These are phyloP conservation scores for Arthrocladium fulminans DNA, from an alignment of 2,329 filamentous ascomycete genomes.

Conservation along the genomic window DNA sequence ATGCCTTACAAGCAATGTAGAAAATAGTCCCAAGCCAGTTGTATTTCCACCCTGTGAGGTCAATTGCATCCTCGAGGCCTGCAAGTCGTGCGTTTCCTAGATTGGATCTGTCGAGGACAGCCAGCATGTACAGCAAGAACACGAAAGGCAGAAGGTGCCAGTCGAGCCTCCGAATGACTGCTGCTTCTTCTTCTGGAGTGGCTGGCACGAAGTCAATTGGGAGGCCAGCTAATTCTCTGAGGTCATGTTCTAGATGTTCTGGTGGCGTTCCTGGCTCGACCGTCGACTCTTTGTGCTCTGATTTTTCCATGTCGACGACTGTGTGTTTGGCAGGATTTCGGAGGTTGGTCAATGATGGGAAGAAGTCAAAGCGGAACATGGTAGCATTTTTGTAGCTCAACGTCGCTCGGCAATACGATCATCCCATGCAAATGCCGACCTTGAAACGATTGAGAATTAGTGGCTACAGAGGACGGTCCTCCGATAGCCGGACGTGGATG, in stretches of 20 bases:
- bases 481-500: too few species aligned
- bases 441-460: too few species aligned
- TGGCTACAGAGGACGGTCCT: too few species aligned
- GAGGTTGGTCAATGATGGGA: too few species aligned
- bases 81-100: conserved; percentile 48
- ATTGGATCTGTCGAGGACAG: conserved; percentile 43
- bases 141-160: conserved; percentile 4
- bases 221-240: neutral
- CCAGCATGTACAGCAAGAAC: conserved; percentile 13
- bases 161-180: conserved; percentile 2
- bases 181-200: conserved; percentile 1
- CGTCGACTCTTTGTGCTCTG: neutral
- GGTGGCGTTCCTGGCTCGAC: neutral
- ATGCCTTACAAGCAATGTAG: conserved; percentile 39
- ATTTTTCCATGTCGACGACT: too few species aligned
- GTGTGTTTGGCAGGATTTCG: too few species aligned
- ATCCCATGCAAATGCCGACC: too few species aligned
- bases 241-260: neutral
- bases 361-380: too few species aligned
- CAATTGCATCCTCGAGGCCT: conserved; percentile 43
- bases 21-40: conserved; percentile 47
- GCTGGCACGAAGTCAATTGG: neutral
- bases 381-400: too few species aligned
- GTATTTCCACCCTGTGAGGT: conserved; percentile 39
- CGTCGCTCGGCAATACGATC: too few species aligned